These are phyloP conservation scores for Croton setiger DNA, from an alignment of 441 rosid genomes.

Conservation along the genomic window DNA sequence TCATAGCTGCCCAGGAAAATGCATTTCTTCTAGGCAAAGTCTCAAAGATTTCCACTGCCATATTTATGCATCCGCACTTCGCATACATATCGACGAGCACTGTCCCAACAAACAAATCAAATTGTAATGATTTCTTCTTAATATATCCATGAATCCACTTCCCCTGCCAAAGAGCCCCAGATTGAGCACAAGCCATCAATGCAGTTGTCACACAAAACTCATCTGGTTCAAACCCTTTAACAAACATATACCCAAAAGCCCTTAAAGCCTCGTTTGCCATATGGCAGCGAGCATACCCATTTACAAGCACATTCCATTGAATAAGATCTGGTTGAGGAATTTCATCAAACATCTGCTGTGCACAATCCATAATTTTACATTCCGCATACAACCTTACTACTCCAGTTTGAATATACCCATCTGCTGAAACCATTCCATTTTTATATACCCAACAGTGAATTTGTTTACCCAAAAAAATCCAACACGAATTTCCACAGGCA, in stretches of 20 bases:
- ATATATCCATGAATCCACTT: constrained; percentile 50
- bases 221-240: constrained; percentile 43
- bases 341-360: constrained; percentile 53
- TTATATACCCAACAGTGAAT: constrained; percentile 42
- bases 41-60: constrained; percentile 43
- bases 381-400: constrained; percentile 30
- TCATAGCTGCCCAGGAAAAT: constrained; percentile 57
- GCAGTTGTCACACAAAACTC: constrained; percentile 46
- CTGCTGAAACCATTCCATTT: constrained; percentile 38
- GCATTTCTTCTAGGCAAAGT: constrained; percentile 42
- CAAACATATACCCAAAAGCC: constrained; percentile 45
- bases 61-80: constrained; percentile 51
- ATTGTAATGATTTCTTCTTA: constrained; percentile 29
- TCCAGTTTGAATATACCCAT: constrained; percentile 48
- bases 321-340: constrained; percentile 44
- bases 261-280: constrained; percentile 35
- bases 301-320: constrained; percentile 55
- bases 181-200: constrained; percentile 52
- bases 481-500: constrained; percentile 31
- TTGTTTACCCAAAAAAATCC: constrained; percentile 31
- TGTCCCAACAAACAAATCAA: constrained; percentile 45
- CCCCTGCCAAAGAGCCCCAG: constrained; percentile 46
- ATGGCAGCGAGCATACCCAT: constrained; percentile 37
- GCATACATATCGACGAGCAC: constrained; percentile 61
- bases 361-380: constrained; percentile 25